Conservation (phyloP, 2,329 filamentous ascomycete species). For the Acrodontium crateriforme region DNA sequence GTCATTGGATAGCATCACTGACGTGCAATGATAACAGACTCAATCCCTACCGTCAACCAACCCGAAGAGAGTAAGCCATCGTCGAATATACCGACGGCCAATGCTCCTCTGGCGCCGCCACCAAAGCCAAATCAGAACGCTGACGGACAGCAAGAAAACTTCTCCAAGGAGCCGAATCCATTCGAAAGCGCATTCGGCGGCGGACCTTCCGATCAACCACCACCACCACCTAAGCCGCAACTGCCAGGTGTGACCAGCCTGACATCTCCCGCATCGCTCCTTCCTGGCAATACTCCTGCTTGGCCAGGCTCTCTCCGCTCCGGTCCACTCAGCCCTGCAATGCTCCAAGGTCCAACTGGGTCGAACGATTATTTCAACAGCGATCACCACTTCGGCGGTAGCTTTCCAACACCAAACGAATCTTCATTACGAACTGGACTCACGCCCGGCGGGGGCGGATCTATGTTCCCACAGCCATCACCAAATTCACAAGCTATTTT, state of each 20-base stretch:
- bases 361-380: conserved; percentile 64
- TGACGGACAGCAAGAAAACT: conserved; percentile 33
- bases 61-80: conserved; percentile 16
- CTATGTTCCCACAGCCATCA: conserved; percentile 90
- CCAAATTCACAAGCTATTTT: conserved; percentile 76
- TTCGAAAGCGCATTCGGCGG: conserved; percentile 84
- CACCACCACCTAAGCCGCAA: conserved; percentile 67
- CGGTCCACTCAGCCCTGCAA: conserved; percentile 88
- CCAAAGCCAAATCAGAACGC: conserved; percentile 32
- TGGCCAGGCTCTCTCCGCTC: conserved; percentile 83
- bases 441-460: conserved; percentile 86
- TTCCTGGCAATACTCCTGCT: conserved; percentile 60
- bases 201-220: conserved; percentile 61
- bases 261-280: conserved; percentile 74
- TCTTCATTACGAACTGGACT: conserved; percentile 82
- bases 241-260: conserved; percentile 81
- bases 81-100: conserved; percentile 21
- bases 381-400: conserved; percentile 65
- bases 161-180: conserved; percentile 78
- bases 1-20: conserved; percentile 1
- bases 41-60: conserved; percentile 22
- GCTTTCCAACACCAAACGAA: conserved; percentile 92
- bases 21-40: conserved; percentile 2
- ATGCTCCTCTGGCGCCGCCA: conserved; percentile 39
- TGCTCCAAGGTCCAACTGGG: conserved; percentile 70